Evolutionary conservation across 2,329 filamentous ascomycete genomes (phyloP), one percentile per base, ranked within the genome.

Genomic region (Colletotrichum cereale): DNA sequence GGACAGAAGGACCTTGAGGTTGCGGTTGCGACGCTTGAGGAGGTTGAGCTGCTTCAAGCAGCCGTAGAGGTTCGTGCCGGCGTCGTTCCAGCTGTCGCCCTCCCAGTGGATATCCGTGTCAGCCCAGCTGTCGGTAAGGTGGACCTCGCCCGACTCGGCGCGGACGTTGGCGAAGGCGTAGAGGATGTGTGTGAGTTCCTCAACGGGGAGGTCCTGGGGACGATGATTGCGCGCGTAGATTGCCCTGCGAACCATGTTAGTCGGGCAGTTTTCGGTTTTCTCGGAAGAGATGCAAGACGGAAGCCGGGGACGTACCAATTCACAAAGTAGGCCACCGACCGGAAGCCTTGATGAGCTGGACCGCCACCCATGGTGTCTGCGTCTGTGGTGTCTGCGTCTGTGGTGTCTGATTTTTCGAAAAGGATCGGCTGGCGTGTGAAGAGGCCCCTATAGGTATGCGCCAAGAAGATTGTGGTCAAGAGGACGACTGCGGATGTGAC

Each of bases 101-200:
- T 90, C 88, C 85, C 87, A 91, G 79, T 91, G 90, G 78, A 95
- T 97, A 75, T 96, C 93, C 1, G 88, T 89, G 79, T 92, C 90
- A 58, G 89, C 87, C 89, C 89, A 92, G 6, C 82, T 76, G 76
- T 92, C 90, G 10, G 89, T 91, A 73, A 92, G 80, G 76, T 87
- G 77, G 36, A 97, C 94, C 81, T 97, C 93, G 61, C 96, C 96
- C 40, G 88, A 90, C 3, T 96, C 93, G 3, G 91, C 86, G 5
- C 89, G 88, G 70, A 97, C 89, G 79, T 98, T 97, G 78, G 94
- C 96, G 82, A 98, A 98, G 21, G 95, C 86, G 75, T 98, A 98
- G 21, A 98, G 89, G 5, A 98, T 83, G 78, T 98, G 96, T 0
- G 95, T 98, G 52, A 98, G 88, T 67, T 93, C 92, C 66, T 95